Evolutionary conservation across 2,329 filamentous ascomycete genomes (phyloP).

Genomic region (Chrysosphaeria jannelii): DNA sequence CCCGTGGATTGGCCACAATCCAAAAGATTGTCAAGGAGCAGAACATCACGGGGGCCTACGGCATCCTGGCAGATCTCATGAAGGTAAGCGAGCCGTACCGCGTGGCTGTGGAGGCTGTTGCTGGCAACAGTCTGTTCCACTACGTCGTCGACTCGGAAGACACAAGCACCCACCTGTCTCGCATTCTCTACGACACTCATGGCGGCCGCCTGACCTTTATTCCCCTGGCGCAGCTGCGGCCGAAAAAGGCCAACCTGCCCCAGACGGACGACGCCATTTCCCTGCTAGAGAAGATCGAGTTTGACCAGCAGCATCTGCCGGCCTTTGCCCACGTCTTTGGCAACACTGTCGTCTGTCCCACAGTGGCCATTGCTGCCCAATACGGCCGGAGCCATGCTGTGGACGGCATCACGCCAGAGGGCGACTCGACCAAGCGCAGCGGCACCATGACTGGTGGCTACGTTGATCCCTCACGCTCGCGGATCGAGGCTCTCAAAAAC

Average conservation of each 20-base stretch:
- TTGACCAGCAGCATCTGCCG: constrained; percentile 44
- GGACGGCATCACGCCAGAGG: constrained; percentile 78
- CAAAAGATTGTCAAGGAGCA: constrained; percentile 53
- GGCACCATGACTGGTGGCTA: constrained; percentile 89
- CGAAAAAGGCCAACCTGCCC: constrained; percentile 44
- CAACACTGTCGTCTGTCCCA: constrained; percentile 80
- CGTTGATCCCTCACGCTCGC: constrained; percentile 60
- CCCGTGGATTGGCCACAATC: constrained; percentile 62
- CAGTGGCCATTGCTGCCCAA: constrained; percentile 58
- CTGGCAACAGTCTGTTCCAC: constrained; percentile 77
- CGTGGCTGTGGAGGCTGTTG: constrained; percentile 73
- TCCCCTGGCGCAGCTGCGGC: constrained; percentile 56
- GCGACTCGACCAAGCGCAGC: constrained; percentile 81
- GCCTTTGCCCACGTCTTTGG: constrained; percentile 91
- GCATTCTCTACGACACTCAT: constrained; percentile 47
- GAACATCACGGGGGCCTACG: constrained; percentile 64
- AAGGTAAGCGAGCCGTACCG: constrained; percentile 62
- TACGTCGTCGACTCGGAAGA: constrained; percentile 82
- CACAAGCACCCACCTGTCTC: constrained; percentile 56
- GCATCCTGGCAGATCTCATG: constrained; percentile 78
- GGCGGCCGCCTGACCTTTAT: constrained; percentile 83
- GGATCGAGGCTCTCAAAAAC: constrained; percentile 54
- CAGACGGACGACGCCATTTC: constrained; percentile 57
- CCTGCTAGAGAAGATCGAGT: constrained; percentile 59
- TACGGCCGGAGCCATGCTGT: constrained; percentile 80